Evolutionary conservation across 176 grass and related monocot species (phyloP), one percentile per base, ranked within the genome.

Genomic region (Raddia distichophylla): DNA sequence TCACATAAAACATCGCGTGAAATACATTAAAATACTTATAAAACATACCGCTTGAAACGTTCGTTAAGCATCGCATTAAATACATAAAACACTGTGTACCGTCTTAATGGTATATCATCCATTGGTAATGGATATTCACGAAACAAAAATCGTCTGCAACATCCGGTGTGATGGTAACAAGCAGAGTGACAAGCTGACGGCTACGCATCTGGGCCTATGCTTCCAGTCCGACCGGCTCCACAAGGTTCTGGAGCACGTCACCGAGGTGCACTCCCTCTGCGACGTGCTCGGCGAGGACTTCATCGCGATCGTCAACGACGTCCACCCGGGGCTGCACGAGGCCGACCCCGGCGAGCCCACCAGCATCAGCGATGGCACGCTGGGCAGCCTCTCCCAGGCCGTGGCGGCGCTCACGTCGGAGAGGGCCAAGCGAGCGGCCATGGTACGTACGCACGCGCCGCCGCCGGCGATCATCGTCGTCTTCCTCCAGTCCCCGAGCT

Each of bases 211-310:
- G 69, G 32, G 5, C 7, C 42, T 37, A 16, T 43, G 17, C 2
- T 20, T 80, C 2, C 75, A 91, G 89, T 91, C 85, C 0, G 76
- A 91, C 0, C 84, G 85, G 8, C 80, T 87, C 17, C 84, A 89
- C 71, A 89, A 53, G 80, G 75, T 92, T 10, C 69, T 89, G 43
- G 86, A 89, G 69, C 83, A 83, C 18, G 83, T 92, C 19, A 92
- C 87, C 1, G 90, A 92, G 70, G 86, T 92, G 75, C 86, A 92
- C 71, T 92, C 86, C 13, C 83, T 89, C 64, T 89, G 90, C 83
- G 83, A 86, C 64, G 74, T 83, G 46, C 90, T 92, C 20, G 86
- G 86, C 34, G 83, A 89, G 83, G 86, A 92, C 84, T 89, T 92
- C 86, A 67, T 78, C 64, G 75, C 80, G 3, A 76, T 83, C 42